Evolutionary conservation across 108 stramenopile species (phyloP), one percentile per base, ranked within the genome.

Genomic region (Cyclotella baltica): DNA sequence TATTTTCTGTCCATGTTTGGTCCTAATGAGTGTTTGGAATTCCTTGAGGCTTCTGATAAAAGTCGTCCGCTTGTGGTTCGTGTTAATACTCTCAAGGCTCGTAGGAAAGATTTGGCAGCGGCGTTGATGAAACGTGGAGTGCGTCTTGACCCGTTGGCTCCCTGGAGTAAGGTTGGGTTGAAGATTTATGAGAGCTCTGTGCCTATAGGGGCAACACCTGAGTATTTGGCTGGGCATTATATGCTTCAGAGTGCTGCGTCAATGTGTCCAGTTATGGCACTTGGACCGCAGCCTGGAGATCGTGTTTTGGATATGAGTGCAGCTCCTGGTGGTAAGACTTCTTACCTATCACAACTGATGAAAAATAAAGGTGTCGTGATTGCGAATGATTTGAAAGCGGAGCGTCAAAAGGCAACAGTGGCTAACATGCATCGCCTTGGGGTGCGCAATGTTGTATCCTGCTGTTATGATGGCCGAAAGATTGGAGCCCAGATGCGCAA

Each of bases 171-270:
- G 88, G 99, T 99, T 20, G 98, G 96, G 8, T 80, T 99, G 43
- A 98, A 98, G 67, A 97, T 99, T 69, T 92, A 93, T 34, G 98
- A 98, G 71, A 95, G 95, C 38, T 80, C 90, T n/a, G 96, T 99
- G 19, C 99, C 99, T 11, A 91, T 99, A 58, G 99, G 99, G 19
- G 99, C 99, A 8, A 99, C 99, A 18, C 99, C 99, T 16, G 99
- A 99, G 81, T 99, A 99, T 85, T 86, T 99, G 52, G 91, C 96
- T 34, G 99, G 99, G 8, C 96, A 98, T 72, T 99, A 99, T 88
- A 99, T 99, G 97, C 91, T 99, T 51, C 99, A 99, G 75, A 92
- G 96, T 71, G 98, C 99, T 5, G 96, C 98, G 25, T 98, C 97
- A 0, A 95, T 99, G 94, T 97, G 95, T 70, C 98, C 98, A 0